These are phyloP conservation scores for Termitomyces sp. DNA, from an alignment of 768 basidiomycete species.

Conservation along the genomic window DNA sequence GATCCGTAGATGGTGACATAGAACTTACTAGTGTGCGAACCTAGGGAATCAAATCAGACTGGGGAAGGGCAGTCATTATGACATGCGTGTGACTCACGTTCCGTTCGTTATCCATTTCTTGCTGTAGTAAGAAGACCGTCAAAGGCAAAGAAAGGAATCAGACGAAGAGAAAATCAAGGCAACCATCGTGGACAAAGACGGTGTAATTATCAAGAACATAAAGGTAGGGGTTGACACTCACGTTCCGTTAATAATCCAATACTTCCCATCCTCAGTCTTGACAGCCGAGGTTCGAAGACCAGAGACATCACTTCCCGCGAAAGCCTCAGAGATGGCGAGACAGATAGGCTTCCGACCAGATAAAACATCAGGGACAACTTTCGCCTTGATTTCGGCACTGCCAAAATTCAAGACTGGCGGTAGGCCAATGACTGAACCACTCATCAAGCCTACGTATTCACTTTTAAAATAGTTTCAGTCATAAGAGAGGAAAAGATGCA, in stretches of 20 bases:
- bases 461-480: neutral
- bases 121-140: constrained; percentile 20
- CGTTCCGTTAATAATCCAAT: constrained; percentile 76
- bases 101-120: constrained; percentile 89
- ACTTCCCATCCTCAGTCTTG: constrained; percentile 75
- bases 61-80: neutral
- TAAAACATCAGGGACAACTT: constrained; percentile 61
- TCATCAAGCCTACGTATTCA: constrained; percentile 42
- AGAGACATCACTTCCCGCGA: constrained; percentile 79
- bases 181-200: neutral
- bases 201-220: neutral
- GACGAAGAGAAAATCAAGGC: neutral
- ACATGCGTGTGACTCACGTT: constrained; percentile 34
- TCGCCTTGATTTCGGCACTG: constrained; percentile 47
- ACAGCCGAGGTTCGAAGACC: constrained; percentile 71
- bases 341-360: constrained; percentile 76
- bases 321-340: constrained; percentile 86
- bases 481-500: constrained; percentile 15
- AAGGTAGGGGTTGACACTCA: constrained; percentile 17
- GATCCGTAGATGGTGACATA: neutral
- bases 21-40: constrained; percentile 40
- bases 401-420: constrained; percentile 87
- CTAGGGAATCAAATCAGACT: constrained; percentile 17
- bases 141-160: constrained; percentile 1
- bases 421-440: constrained; percentile 78